These are phyloP conservation scores for Ceratocystis alfenasii DNA, from an alignment of 2,329 filamentous ascomycete genomes.

Conservation along the genomic window DNA sequence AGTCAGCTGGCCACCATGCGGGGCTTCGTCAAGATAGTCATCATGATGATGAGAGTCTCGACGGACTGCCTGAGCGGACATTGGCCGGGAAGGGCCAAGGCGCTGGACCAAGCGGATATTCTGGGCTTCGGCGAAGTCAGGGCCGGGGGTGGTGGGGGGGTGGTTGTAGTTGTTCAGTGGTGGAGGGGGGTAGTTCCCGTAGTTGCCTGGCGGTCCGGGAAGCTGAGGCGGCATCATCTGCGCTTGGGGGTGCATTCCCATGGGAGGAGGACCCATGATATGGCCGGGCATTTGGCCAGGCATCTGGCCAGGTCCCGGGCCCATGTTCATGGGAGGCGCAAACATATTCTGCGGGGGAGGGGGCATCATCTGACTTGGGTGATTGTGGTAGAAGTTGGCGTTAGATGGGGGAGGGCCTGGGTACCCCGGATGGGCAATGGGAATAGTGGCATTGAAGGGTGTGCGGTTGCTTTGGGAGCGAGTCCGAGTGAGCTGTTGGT, in stretches of 20 bases:
- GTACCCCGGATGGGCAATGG: conserved; percentile 11
- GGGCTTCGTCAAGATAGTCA: conserved; percentile 7
- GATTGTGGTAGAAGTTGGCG: conserved; percentile 11
- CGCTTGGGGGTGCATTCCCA: conserved; percentile 13
- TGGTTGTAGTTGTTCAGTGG: conserved; percentile 17
- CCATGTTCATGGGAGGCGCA: conserved; percentile 18
- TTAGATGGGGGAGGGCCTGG: conserved; percentile 5
- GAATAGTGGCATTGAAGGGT: conserved; percentile 12
- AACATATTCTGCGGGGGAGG: conserved; percentile 16
- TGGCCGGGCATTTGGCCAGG: neutral
- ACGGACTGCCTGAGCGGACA: conserved; percentile 16
- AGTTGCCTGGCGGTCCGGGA: conserved; percentile 4
- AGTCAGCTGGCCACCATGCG: conserved; percentile 13
- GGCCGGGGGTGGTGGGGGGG: neutral
- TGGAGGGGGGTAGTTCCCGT: conserved; percentile 11
- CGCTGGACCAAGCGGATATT: conserved; percentile 16
- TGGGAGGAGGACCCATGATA: conserved; percentile 11
- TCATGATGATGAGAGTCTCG: conserved; percentile 20
- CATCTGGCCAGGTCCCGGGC: conserved; percentile 2
- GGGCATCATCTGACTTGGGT: conserved; percentile 17
- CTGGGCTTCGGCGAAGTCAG: conserved; percentile 16
- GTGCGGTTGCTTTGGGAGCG: conserved; percentile 21
- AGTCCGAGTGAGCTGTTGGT: conserved; percentile 17
- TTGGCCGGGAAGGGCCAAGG: conserved; percentile 15
- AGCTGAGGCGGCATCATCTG: conserved; percentile 18